Percentiles rank a stretch among this genome's conserved stretches.
These are phyloP conservation scores for Carex kokanica DNA, from an alignment of 176 grass and related monocot species.

Conservation along the genomic window DNA sequence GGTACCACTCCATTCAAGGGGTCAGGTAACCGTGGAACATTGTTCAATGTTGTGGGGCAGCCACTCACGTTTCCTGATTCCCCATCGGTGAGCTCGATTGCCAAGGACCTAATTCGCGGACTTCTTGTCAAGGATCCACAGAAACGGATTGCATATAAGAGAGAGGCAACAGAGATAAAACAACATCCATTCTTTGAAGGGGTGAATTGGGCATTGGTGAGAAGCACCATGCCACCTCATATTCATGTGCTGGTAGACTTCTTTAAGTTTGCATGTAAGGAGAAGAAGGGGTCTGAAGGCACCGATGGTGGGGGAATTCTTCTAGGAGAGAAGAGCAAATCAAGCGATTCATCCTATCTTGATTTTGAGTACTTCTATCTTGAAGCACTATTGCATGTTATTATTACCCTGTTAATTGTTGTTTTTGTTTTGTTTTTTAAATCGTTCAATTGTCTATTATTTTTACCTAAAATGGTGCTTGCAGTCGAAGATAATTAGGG, in stretches of 20 bases:
- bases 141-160: constrained; percentile 48
- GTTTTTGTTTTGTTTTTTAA: background rate
- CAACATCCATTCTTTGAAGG: constrained; percentile 87
- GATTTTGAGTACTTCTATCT: constrained; percentile 83
- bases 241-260: constrained; percentile 35
- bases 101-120: constrained; percentile 72
- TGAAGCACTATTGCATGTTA: background rate
- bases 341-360: constrained; percentile 48
- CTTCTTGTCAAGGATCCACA: constrained; percentile 86
- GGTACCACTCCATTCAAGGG: constrained; percentile 94
- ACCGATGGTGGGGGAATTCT: constrained; percentile 26
- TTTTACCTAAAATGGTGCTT: background rate
- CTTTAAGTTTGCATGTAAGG: constrained; percentile 25
- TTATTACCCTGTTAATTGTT: background rate
- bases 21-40: constrained; percentile 74
- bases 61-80: constrained; percentile 72
- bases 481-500: background rate
- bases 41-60: constrained; percentile 85
- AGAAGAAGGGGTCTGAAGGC: background rate
- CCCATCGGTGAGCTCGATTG: constrained; percentile 50
- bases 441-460: constrained; percentile 4
- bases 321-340: constrained; percentile 27
- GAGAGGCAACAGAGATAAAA: constrained; percentile 75
- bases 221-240: constrained; percentile 66
- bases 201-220: constrained; percentile 85